Percentiles rank a stretch among this genome's conserved stretches.
Evolutionary conservation across 352 stramenopile genomes (phyloP).

Genomic region (Nothophytophthora sp.): DNA sequence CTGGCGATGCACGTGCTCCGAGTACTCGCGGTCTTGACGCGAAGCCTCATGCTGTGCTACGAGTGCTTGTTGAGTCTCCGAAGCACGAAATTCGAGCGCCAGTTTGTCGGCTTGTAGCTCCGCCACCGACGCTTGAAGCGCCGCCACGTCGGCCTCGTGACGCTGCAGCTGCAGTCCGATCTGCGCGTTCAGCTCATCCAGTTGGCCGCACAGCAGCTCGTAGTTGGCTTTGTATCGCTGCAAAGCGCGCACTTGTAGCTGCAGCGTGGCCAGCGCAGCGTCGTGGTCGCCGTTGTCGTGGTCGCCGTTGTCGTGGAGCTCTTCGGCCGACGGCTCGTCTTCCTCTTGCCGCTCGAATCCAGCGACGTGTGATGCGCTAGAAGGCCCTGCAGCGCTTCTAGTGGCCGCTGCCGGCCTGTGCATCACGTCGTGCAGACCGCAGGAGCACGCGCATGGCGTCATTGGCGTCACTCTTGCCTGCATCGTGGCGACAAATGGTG

Average conservation of each 20-base stretch:
- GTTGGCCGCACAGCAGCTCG: slow-evolving; percentile 67
- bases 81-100: slow-evolving; percentile 25
- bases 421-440: neutral
- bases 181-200: slow-evolving; percentile 70
- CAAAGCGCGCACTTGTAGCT: slow-evolving; percentile 52
- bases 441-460: slow-evolving; percentile 9
- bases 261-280: slow-evolving; percentile 20
- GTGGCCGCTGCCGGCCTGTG: neutral
- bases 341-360: neutral
- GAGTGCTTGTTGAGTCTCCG: slow-evolving; percentile 19
- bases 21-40: slow-evolving; percentile 57
- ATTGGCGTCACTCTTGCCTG: slow-evolving; percentile 1
- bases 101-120: slow-evolving; percentile 40
- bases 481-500: slow-evolving; percentile 3
- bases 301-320: too few relatives aligned
- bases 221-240: slow-evolving; percentile 82
- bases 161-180: slow-evolving; percentile 68
- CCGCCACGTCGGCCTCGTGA: slow-evolving; percentile 63
- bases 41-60: slow-evolving; percentile 14
- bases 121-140: slow-evolving; percentile 41
- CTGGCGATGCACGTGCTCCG: slow-evolving; percentile 56
- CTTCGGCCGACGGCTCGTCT: too few relatives aligned
- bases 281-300: too few relatives aligned
- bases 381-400: neutral
- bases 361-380: neutral